Conservation (phyloP, 192 early-diverging fungal genomes). For the Spizellomyces sp. region DNA sequence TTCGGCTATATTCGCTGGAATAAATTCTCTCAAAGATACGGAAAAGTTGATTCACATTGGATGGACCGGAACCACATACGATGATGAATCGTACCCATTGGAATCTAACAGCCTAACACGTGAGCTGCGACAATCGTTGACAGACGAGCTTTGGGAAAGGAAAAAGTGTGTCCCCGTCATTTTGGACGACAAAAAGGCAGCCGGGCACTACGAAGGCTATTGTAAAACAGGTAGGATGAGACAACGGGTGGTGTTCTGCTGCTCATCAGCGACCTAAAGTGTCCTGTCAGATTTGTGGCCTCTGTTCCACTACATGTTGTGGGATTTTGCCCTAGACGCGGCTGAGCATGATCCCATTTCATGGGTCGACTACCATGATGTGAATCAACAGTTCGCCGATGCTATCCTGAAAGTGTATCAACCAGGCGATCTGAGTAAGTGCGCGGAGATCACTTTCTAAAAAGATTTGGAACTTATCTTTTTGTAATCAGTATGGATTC, state of each 20-base stretch:
- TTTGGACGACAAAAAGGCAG: conserved; percentile 67
- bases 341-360: conserved; percentile 64
- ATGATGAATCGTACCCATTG: conserved; percentile 61
- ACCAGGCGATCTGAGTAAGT: conserved; percentile 76
- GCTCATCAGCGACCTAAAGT: neutral
- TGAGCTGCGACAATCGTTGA: conserved; percentile 56
- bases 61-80: conserved; percentile 65
- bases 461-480: too few relatives aligned
- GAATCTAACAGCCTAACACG: conserved; percentile 53
- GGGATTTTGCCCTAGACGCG: conserved; percentile 69
- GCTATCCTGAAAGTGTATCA: conserved; percentile 71
- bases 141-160: conserved; percentile 51
- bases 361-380: conserved; percentile 81
- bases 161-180: conserved; percentile 77
- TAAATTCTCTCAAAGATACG: conserved; percentile 63
- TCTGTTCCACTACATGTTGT: conserved; percentile 91
- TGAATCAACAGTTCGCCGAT: conserved; percentile 79
- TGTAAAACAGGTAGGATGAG: conserved; percentile 78
- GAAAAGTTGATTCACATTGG: conserved; percentile 74
- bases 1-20: conserved; percentile 87
- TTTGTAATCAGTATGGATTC: conserved; percentile 51
- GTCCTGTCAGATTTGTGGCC: conserved; percentile 87
- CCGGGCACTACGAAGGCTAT: conserved; percentile 95
- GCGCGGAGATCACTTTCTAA: too few relatives aligned
- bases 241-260: neutral